Evolutionary conservation across 306 rosid species (phyloP).

Genomic region (Gynostemma pentaphyllum): DNA sequence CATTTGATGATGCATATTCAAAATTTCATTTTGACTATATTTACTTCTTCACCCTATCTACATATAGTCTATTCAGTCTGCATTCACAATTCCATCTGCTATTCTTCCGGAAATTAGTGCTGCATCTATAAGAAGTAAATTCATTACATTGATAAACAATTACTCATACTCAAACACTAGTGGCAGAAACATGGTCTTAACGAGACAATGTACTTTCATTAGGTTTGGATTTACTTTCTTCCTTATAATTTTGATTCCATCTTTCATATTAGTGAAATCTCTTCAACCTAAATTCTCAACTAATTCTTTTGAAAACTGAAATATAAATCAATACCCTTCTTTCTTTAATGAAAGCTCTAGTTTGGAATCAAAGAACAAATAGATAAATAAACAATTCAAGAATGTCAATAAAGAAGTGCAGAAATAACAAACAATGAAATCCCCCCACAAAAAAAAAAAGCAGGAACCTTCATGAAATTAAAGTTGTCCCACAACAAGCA

Average conservation of each 20-base stretch:
- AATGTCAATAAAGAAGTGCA: not conserved
- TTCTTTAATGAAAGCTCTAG: not conserved
- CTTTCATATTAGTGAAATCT: not conserved
- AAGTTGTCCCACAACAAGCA: not conserved
- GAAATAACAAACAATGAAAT: no score
- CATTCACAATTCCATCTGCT: not conserved
- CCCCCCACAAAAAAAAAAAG: no score
- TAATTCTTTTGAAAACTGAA: not conserved
- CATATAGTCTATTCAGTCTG: no score
- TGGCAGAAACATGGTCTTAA: not conserved
- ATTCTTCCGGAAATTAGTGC: not conserved
- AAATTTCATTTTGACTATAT: not conserved
- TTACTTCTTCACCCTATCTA: not conserved
- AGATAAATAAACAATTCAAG: slow-evolving; percentile 1
- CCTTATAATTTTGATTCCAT: not conserved
- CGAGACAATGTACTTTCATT: not conserved
- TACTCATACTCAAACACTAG: not conserved
- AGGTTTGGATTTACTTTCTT: not conserved
- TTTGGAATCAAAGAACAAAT: not conserved
- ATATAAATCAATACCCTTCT: not conserved
- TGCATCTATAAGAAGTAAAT: no score
- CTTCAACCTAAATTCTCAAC: not conserved
- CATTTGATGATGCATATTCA: no score
- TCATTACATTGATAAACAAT: not conserved
- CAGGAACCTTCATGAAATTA: no score